Evolutionary conservation across 2,329 filamentous ascomycete species (phyloP), one percentile per base, ranked within the genome.

Genomic region (Phaeosphaeriaceae sp.): DNA sequence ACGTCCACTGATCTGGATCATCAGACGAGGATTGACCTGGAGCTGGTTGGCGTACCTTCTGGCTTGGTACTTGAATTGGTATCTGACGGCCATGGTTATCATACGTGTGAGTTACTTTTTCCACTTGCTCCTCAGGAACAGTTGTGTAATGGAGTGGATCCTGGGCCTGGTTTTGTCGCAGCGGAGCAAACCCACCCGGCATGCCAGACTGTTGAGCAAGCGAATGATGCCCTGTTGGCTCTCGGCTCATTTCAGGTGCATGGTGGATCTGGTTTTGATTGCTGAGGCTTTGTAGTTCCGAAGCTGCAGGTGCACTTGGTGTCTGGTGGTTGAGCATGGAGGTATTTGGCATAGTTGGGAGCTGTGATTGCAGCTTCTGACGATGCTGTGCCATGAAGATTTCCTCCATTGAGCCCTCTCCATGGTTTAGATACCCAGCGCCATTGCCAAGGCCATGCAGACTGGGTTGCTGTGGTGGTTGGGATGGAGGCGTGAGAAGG

Each of bases 1-100:
- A 99, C 66, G 95, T 92, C 94, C 94, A 99, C 7, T 84, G 90
- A 65, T 96, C 92, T 0, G 76, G 52, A 66, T 86, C 82, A 44
- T 84, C 79, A 6, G 47, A 46, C 13, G 75, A 60, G 30, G 79
- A 76, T 36, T 76, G 77, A 16, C 49, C 58, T 47, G 44, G 68
- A 56, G 34, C 48, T 11, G 48, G n/a, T 9, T 42, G 46, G n/a
- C 68, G 59, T n/a, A 79, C 76, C 40, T 81, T 79, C 52, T 72
- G 75, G 4, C 60, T 54, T 3, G 73, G 64, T 39, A 83, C 73
- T 40, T 80, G 79, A 40, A 60, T 54, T 3, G 73, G 64, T 39
- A 83, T 73, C 40, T 80, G 79, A 40, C 82, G 76, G 16, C 83
- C 83, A 60, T 82, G 82, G 18, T 75, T 74, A 63, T 88, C 84